A percentile compares a stretch with the other conserved stretches of the same genome.
These are phyloP conservation scores for Eragrostis nindensis DNA, from an alignment of 176 grass and related monocot species.

Conservation along the genomic window DNA sequence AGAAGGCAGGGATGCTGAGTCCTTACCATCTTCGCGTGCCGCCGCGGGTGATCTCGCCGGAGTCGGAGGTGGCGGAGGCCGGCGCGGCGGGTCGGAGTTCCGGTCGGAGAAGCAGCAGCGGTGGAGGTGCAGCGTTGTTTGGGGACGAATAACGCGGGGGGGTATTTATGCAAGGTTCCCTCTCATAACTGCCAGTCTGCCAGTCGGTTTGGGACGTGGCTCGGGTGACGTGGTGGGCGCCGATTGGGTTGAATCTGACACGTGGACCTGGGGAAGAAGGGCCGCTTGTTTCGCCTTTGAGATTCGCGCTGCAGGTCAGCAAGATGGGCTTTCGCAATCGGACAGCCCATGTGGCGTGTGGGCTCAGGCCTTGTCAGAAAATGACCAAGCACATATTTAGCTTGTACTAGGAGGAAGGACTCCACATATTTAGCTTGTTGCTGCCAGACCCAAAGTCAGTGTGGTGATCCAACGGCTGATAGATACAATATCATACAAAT, in stretches of 20 bases:
- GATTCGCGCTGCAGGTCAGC: too few relatives aligned
- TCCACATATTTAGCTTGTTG: too few relatives aligned
- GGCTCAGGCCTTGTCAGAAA: not conserved
- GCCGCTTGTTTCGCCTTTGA: too few relatives aligned
- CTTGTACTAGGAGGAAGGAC: too few relatives aligned
- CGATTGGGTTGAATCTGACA: slow-evolving; percentile 1
- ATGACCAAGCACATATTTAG: not conserved
- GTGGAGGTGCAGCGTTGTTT: not conserved
- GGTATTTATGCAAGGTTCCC: not conserved
- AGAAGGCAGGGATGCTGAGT: not conserved
- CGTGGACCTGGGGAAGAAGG: not conserved
- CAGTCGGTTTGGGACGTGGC: slow-evolving; percentile 7
- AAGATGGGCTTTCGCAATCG: too few relatives aligned
- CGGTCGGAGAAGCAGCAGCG: not conserved
- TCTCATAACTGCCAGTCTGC: not conserved
- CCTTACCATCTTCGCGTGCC: slow-evolving; percentile 43
- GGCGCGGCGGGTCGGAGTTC: not conserved
- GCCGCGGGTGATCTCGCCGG: not conserved
- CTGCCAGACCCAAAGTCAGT: too few relatives aligned
- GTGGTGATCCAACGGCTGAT: too few relatives aligned
- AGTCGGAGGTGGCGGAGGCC: slow-evolving; percentile 1
- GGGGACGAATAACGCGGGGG: not conserved
- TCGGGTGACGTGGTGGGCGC: not conserved
- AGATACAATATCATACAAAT: not conserved
- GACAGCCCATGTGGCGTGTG: not conserved